A percentile compares a stretch with the other conserved stretches of the same genome.
Evolutionary conservation across 805 yeast genomes (phyloP).

Genomic region (Ogataea methanolica): DNA sequence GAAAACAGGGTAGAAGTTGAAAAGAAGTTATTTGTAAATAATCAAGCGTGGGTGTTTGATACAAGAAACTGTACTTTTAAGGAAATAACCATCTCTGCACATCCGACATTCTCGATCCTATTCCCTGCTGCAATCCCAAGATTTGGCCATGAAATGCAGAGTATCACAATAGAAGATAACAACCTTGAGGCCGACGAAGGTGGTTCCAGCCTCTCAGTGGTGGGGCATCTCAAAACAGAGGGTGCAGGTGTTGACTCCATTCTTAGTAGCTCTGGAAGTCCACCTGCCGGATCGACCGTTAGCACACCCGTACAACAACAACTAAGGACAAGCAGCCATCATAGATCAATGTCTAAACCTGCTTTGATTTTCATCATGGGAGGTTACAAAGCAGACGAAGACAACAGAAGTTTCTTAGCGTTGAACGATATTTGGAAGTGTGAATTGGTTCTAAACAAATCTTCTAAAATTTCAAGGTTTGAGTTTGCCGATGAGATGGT

Average conservation of each 20-base stretch:
- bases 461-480: constrained; percentile 22
- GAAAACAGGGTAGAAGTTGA: constrained; percentile 36
- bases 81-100: constrained; percentile 34
- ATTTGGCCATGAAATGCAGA: constrained; percentile 27
- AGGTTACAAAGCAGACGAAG: constrained; percentile 38
- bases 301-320: background rate
- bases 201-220: constrained; percentile 1
- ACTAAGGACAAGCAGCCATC: too few relatives aligned
- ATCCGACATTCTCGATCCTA: constrained; percentile 24
- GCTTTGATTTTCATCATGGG: constrained; percentile 43
- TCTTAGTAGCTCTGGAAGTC: background rate
- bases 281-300: background rate
- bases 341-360: constrained; percentile 10
- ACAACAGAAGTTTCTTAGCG: constrained; percentile 24
- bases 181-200: constrained; percentile 13
- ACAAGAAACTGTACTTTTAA: constrained; percentile 42
- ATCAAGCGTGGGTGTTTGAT: constrained; percentile 58
- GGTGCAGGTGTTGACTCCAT: background rate
- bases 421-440: constrained; percentile 32
- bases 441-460: constrained; percentile 29
- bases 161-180: constrained; percentile 27
- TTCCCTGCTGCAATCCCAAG: constrained; percentile 28
- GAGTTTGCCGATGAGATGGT: constrained; percentile 27
- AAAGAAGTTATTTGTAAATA: constrained; percentile 31
- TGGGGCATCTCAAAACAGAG: background rate